phyloP scores from a whole-genome alignment of 2,329 filamentous ascomycete genomes.

The Hyphodiscus sp. region DNA sequence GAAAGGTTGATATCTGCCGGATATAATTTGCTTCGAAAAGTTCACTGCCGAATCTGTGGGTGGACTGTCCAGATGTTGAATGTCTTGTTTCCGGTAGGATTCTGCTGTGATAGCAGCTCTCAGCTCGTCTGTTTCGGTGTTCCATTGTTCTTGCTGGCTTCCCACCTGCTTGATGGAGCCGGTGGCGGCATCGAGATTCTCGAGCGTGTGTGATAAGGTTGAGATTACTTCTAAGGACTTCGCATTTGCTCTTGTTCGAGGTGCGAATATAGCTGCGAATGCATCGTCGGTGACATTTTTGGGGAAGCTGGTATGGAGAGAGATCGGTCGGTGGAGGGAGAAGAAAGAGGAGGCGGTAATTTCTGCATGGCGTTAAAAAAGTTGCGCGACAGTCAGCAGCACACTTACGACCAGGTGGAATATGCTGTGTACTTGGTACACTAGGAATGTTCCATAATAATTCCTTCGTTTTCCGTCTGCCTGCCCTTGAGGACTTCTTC shows the following conservation, averaged over 20 bases:
- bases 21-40: slow-evolving; percentile 61
- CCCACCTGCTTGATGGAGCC: slow-evolving; percentile 37
- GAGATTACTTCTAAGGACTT: slow-evolving; percentile 56
- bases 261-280: slow-evolving; percentile 79
- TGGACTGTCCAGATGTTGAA: slow-evolving; percentile 47
- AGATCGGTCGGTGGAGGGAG: slow-evolving; percentile 90
- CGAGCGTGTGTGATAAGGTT: slow-evolving; percentile 55
- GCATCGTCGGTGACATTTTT: slow-evolving; percentile 63
- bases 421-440: slow-evolving; percentile 69
- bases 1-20: slow-evolving; percentile 71
- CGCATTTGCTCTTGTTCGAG: slow-evolving; percentile 43
- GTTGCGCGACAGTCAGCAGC: background rate
- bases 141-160: slow-evolving; percentile 21
- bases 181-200: slow-evolving; percentile 54
- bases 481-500: slow-evolving; percentile 37
- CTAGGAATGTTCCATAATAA: slow-evolving; percentile 56
- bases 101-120: slow-evolving; percentile 36
- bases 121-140: slow-evolving; percentile 29
- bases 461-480: slow-evolving; percentile 52
- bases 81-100: slow-evolving; percentile 41
- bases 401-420: slow-evolving; percentile 55
- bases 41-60: slow-evolving; percentile 45
- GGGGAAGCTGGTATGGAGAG: slow-evolving; percentile 75
- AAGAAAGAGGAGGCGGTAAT: slow-evolving; percentile 89
- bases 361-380: slow-evolving; percentile 45